Conservation (phyloP, 1,284 basidiomycete genomes). For the Cutaneotrichosporon cutaneum region DNA sequence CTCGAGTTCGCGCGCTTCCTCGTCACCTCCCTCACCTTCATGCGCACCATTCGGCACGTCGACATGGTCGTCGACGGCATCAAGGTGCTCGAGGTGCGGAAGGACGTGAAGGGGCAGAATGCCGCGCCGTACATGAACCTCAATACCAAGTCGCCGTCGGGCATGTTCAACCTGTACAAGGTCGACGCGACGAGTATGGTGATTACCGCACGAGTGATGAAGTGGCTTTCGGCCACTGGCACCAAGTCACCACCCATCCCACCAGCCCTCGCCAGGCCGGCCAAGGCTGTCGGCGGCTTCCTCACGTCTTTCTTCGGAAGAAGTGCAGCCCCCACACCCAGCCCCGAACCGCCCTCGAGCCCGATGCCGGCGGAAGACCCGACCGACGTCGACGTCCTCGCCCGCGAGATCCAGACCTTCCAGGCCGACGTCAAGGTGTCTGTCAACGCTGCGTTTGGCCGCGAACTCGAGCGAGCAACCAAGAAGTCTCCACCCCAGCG, state of each 20-base stretch:
- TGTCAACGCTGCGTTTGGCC: slow-evolving; percentile 68
- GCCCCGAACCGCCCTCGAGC: slow-evolving; percentile 53
- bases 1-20: slow-evolving; percentile 89
- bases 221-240: slow-evolving; percentile 66
- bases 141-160: slow-evolving; percentile 51
- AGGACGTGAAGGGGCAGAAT: slow-evolving; percentile 64
- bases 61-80: slow-evolving; percentile 76
- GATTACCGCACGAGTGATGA: slow-evolving; percentile 79
- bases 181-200: slow-evolving; percentile 69
- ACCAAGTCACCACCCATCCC: slow-evolving; percentile 51
- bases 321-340: slow-evolving; percentile 49
- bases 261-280: slow-evolving; percentile 33
- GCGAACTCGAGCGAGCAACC: slow-evolving; percentile 84
- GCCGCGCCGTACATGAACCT: slow-evolving; percentile 59
- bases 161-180: slow-evolving; percentile 67
- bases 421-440: slow-evolving; percentile 75
- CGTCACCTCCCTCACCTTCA: slow-evolving; percentile 91
- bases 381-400: slow-evolving; percentile 61
- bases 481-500: slow-evolving; percentile 87
- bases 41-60: slow-evolving; percentile 74
- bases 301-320: slow-evolving; percentile 58
- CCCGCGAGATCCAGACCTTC: slow-evolving; percentile 76
- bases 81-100: slow-evolving; percentile 71
- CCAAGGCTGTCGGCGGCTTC: slow-evolving; percentile 74
- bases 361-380: slow-evolving; percentile 58